Evolutionary conservation across 2,329 filamentous ascomycete genomes (phyloP).

Genomic region (Pseudopithomyces maydicus): DNA sequence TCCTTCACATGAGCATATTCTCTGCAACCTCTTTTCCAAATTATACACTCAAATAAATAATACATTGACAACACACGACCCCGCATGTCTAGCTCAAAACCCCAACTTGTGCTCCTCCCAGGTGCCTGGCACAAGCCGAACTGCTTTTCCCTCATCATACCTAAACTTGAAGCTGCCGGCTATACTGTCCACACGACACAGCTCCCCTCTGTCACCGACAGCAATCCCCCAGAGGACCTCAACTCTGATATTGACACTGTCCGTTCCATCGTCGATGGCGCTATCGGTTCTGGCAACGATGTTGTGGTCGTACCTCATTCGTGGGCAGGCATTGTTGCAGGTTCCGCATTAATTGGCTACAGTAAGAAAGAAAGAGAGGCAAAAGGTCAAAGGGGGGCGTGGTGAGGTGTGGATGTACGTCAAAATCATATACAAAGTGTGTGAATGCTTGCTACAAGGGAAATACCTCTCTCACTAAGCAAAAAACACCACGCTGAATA

Average conservation of each 20-base stretch:
- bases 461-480: background rate
- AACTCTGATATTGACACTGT: conserved; percentile 42
- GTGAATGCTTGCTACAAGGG: too few species aligned
- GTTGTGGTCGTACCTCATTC: conserved; percentile 52
- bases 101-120: conserved; percentile 43
- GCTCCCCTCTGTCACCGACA: conserved; percentile 33
- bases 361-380: conserved; percentile 39
- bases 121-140: conserved; percentile 45
- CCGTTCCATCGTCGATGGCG: conserved; percentile 34
- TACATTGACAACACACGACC: too few species aligned
- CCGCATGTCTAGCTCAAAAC: conserved; percentile 28
- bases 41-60: too few species aligned
- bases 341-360: conserved; percentile 43
- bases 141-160: conserved; percentile 29
- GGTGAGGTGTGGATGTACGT: conserved; percentile 32
- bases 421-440: too few species aligned
- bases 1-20: too few species aligned
- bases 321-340: conserved; percentile 50
- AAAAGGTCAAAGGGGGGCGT: conserved; percentile 47
- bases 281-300: conserved; percentile 48
- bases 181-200: conserved; percentile 36
- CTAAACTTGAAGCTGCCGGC: conserved; percentile 33
- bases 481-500: background rate
- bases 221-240: conserved; percentile 33
- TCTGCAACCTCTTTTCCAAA: too few species aligned